These are phyloP conservation scores for Kwoniella mangroviensis DNA, from an alignment of 768 basidiomycete species.

Conservation along the genomic window DNA sequence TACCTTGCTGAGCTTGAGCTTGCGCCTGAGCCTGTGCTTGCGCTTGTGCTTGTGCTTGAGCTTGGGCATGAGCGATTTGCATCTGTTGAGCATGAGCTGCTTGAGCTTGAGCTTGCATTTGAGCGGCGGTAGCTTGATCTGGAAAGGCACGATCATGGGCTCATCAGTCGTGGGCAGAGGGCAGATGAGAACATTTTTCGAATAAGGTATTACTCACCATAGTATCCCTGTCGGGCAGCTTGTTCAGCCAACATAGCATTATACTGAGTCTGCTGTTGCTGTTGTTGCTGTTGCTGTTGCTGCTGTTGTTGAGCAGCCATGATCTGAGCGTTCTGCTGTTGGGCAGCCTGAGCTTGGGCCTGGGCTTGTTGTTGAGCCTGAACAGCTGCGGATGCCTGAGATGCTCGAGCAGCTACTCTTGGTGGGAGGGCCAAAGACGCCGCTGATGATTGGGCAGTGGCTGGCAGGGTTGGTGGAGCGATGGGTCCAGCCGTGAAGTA, in stretches of 20 bases:
- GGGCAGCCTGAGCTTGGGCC: constrained; percentile 26
- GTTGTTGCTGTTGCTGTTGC: constrained; percentile 37
- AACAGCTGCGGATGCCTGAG: constrained; percentile 47
- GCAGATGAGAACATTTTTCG: neutral
- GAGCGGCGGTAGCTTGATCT: constrained; percentile 38
- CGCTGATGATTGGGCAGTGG: constrained; percentile 43
- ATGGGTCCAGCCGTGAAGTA: constrained; percentile 67
- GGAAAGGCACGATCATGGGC: neutral
- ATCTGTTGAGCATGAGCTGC: constrained; percentile 48
- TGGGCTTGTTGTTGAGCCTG: constrained; percentile 47
- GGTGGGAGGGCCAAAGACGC: constrained; percentile 47
- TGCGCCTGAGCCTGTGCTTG: constrained; percentile 41
- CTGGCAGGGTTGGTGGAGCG: constrained; percentile 48
- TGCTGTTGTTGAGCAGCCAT: constrained; percentile 42
- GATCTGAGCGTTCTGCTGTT: constrained; percentile 24
- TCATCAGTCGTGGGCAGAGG: neutral
- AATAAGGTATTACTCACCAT: constrained; percentile 28
- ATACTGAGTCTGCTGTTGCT: constrained; percentile 45
- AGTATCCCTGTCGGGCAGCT: constrained; percentile 44
- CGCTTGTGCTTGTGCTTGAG: constrained; percentile 42
- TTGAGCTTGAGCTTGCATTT: constrained; percentile 46
- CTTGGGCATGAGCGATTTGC: constrained; percentile 50
- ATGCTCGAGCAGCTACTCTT: constrained; percentile 44
- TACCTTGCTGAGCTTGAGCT: constrained; percentile 38
- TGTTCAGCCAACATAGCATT: constrained; percentile 49